These are phyloP conservation scores for Parathielavia hyrcaniae DNA, from an alignment of 495 filamentous ascomycete species.

Conservation along the genomic window DNA sequence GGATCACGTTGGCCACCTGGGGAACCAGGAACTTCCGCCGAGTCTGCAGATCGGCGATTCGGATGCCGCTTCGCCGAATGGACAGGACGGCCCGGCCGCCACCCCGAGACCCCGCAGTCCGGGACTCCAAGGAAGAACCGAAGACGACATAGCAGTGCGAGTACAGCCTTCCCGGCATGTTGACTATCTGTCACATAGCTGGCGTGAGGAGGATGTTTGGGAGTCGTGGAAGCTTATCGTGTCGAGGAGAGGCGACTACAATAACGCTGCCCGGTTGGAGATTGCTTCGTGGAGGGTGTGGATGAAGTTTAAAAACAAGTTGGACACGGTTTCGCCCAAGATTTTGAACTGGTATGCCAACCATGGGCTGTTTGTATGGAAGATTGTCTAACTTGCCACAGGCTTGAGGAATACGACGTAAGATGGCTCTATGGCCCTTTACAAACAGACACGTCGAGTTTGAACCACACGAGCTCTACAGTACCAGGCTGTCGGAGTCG, in stretches of 20 bases:
- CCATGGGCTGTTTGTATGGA: slow-evolving; percentile 4
- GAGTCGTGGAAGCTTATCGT: slow-evolving; percentile 92
- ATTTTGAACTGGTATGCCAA: slow-evolving; percentile 75
- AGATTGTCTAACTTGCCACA: slow-evolving; percentile 37
- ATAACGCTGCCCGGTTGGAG: slow-evolving; percentile 74
- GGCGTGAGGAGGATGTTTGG: slow-evolving; percentile 98
- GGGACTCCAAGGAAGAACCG: slow-evolving; percentile 47
- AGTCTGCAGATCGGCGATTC: too few relatives aligned
- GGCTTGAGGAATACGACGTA: slow-evolving; percentile 95
- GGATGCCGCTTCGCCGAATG: slow-evolving; percentile 42
- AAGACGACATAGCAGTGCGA: slow-evolving; percentile 76
- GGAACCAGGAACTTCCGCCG: slow-evolving; percentile 45
- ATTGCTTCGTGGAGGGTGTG: slow-evolving; percentile 99
- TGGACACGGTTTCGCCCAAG: slow-evolving; percentile 82
- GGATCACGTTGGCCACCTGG: slow-evolving; percentile 39
- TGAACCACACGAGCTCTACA: slow-evolving; percentile 48
- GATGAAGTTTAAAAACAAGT: slow-evolving; percentile 79
- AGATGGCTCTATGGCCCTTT: slow-evolving; percentile 97
- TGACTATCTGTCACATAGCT: slow-evolving; percentile 92
- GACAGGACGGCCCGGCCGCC: slow-evolving; percentile 38
- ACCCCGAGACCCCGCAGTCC: slow-evolving; percentile 46
- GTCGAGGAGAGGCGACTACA: slow-evolving; percentile 66
- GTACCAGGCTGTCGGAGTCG: slow-evolving; percentile 60
- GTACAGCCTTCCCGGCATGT: slow-evolving; percentile 82
- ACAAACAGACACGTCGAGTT: slow-evolving; percentile 54